phyloP scores from a whole-genome alignment of 2,329 filamentous ascomycete genomes.

The Biscogniauxia mediterranea region DNA sequence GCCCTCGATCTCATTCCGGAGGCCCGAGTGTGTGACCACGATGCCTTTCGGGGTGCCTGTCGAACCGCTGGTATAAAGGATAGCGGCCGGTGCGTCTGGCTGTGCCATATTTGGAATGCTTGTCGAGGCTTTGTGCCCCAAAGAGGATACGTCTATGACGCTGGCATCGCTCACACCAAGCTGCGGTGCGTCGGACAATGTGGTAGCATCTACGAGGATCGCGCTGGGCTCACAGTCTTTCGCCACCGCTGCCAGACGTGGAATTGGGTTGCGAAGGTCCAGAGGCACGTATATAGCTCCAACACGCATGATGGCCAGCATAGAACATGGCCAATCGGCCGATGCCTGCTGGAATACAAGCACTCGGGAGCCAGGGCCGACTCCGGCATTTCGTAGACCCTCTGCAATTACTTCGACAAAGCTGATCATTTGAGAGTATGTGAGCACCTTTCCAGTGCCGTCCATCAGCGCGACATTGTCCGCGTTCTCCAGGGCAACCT shows the following conservation, averaged over 20 bases:
- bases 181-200: neutral
- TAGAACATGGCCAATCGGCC: conserved; percentile 8
- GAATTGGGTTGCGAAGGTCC: conserved; percentile 29
- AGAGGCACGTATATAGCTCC: conserved; percentile 35
- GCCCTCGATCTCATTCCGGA: conserved; percentile 31
- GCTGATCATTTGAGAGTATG: conserved; percentile 34
- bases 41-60: conserved; percentile 37
- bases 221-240: conserved; percentile 29
- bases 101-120: conserved; percentile 1
- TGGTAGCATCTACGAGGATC: conserved; percentile 26
- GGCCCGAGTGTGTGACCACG: conserved; percentile 21
- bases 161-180: conserved; percentile 1
- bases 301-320: conserved; percentile 28
- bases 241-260: conserved; percentile 29
- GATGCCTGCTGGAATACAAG: conserved; percentile 31
- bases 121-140: neutral
- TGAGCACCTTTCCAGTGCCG: conserved; percentile 15
- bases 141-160: conserved; percentile 8
- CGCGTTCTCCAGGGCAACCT: conserved; percentile 3
- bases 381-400: conserved; percentile 21
- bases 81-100: neutral
- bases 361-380: conserved; percentile 23
- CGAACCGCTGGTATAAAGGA: conserved; percentile 26
- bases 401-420: conserved; percentile 34
- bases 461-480: conserved; percentile 13